Evolutionary conservation across 2,329 filamentous ascomycete genomes (phyloP).

Genomic region (Rhynchosporium graminicola): DNA sequence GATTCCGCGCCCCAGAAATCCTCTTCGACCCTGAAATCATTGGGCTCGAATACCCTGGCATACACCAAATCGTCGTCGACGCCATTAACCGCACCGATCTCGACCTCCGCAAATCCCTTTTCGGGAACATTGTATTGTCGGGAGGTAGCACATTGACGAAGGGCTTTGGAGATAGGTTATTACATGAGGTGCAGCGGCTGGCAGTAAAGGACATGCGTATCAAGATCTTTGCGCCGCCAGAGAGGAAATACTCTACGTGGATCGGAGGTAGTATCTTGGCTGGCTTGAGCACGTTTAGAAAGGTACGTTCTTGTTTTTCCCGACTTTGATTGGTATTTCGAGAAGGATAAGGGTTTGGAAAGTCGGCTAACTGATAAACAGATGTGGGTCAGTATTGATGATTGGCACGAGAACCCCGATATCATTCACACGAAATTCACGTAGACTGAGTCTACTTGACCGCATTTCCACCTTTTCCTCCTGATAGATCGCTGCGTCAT

Average conservation of each 20-base stretch:
- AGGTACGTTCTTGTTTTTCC: constrained; percentile 58
- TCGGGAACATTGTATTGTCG: constrained; percentile 95
- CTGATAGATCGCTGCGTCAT: not conserved
- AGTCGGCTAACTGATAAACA: constrained; percentile 43
- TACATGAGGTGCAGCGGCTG: constrained; percentile 88
- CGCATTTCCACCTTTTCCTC: not conserved
- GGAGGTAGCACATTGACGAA: constrained; percentile 95
- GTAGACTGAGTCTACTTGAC: constrained; percentile 42
- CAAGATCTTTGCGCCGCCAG: constrained; percentile 97
- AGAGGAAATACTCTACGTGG: constrained; percentile 98
- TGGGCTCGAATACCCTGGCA: constrained; percentile 91
- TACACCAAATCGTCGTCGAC: constrained; percentile 97
- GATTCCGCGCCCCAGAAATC: constrained; percentile 95
- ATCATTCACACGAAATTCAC: constrained; percentile 99
- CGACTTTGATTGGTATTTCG: constrained; percentile 18
- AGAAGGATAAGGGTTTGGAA: not conserved
- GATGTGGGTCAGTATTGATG: constrained; percentile 99
- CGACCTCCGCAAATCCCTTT: constrained; percentile 90
- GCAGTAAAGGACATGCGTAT: constrained; percentile 99
- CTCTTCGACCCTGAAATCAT: constrained; percentile 97
- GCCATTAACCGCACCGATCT: constrained; percentile 93
- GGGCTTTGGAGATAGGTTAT: constrained; percentile 89
- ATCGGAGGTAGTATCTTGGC: constrained; percentile 97
- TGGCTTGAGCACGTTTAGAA: constrained; percentile 95
- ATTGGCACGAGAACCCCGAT: constrained; percentile 99